phyloP scores from a whole-genome alignment of 2,329 filamentous ascomycete species.

The Arachnomyces sp. region DNA sequence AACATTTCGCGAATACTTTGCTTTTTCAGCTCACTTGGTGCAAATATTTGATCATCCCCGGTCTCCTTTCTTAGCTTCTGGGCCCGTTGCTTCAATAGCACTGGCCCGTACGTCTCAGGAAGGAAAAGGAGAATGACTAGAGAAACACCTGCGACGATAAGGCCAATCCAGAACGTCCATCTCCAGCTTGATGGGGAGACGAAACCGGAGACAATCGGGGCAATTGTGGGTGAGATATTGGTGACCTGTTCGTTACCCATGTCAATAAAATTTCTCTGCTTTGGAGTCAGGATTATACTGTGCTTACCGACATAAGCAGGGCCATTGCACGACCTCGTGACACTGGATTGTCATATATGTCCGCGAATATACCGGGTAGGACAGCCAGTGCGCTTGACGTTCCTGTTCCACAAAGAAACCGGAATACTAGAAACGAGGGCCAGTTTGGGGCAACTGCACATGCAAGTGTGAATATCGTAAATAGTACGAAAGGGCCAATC shows the following conservation, averaged over 20 bases:
- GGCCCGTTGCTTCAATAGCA: conserved; percentile 50
- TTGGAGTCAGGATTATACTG: conserved; percentile 35
- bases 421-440: conserved; percentile 29
- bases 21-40: conserved; percentile 13
- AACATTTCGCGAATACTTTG: conserved; percentile 8
- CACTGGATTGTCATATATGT: conserved; percentile 44
- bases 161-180: conserved; percentile 46
- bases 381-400: conserved; percentile 43
- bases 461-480: conserved; percentile 28
- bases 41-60: conserved; percentile 11
- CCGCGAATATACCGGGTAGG: conserved; percentile 42
- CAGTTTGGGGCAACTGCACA: conserved; percentile 33
- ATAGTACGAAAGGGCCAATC: conserved; percentile 38
- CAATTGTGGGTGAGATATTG: conserved; percentile 25
- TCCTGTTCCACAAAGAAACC: conserved; percentile 30
- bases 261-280: conserved; percentile 25
- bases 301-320: conserved; percentile 30
- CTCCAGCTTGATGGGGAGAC: conserved; percentile 28
- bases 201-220: conserved; percentile 34
- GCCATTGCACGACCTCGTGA: conserved; percentile 10
- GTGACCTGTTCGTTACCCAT: conserved; percentile 20
- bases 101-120: conserved; percentile 55
- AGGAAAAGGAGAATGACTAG: conserved; percentile 53
- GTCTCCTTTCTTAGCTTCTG: conserved; percentile 5
- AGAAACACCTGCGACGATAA: conserved; percentile 54